phyloP scores from a whole-genome alignment of 148 eudicot genomes.

The Rhododendron mucronatum region DNA sequence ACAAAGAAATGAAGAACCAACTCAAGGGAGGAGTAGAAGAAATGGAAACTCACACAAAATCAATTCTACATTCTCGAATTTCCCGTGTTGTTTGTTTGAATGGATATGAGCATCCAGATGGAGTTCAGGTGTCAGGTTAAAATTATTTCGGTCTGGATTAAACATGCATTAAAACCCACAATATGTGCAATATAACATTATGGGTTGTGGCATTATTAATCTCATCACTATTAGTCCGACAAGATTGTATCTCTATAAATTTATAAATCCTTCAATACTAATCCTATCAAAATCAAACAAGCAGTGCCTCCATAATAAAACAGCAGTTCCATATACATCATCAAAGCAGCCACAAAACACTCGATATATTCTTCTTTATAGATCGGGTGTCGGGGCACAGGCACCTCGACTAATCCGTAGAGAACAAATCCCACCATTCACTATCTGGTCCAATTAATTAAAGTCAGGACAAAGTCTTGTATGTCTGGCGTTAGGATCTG shows the following conservation, averaged over 20 bases:
- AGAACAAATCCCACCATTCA: too few species aligned
- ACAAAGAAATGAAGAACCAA: background rate
- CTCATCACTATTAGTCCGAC: too few species aligned
- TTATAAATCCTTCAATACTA: background rate
- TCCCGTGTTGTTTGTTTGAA: background rate
- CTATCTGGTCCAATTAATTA: too few species aligned
- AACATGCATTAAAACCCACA: background rate
- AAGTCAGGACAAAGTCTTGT: background rate
- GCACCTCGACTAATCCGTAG: too few species aligned
- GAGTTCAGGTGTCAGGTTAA: background rate
- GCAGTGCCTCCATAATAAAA: too few species aligned
- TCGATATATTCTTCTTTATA: too few species aligned
- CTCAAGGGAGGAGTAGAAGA: background rate
- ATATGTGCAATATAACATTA: background rate
- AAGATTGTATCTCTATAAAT: background rate
- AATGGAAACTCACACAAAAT: background rate
- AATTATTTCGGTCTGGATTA: background rate
- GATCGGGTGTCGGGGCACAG: too few species aligned
- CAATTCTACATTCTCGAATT: too few species aligned
- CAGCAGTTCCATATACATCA: too few species aligned
- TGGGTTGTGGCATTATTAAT: background rate
- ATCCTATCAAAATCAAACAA: too few species aligned
- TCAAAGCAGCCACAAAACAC: too few species aligned
- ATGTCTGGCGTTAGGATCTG: background rate
- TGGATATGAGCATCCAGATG: background rate